Evolutionary conservation across 2,329 filamentous ascomycete genomes (phyloP).

Genomic region (Epichloe glyceriae): DNA sequence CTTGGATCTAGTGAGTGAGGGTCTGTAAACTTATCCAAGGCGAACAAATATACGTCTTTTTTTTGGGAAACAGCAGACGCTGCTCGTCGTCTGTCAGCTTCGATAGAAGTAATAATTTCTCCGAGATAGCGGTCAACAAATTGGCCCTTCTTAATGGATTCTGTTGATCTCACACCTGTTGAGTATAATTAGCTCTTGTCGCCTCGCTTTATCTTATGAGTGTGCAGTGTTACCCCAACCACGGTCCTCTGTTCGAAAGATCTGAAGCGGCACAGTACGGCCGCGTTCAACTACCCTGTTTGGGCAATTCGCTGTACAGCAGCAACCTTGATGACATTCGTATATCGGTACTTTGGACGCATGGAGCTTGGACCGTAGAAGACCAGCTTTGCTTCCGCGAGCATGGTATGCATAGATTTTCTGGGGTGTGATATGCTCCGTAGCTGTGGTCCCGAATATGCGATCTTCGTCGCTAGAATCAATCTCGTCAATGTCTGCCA

Average conservation of each 20-base stretch:
- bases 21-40: conserved; percentile 66
- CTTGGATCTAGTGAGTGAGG: conserved; percentile 40
- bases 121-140: conserved; percentile 74
- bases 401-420: conserved; percentile 52
- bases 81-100: conserved; percentile 53
- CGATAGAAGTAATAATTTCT: conserved; percentile 48
- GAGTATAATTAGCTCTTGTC: not conserved
- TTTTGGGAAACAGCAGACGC: conserved; percentile 39
- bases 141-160: conserved; percentile 55
- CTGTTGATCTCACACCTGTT: conserved; percentile 48
- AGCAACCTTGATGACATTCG: conserved; percentile 64
- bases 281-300: conserved; percentile 69
- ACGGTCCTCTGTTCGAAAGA: conserved; percentile 59
- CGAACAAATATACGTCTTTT: conserved; percentile 73
- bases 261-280: conserved; percentile 55
- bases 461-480: conserved; percentile 12
- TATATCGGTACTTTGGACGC: conserved; percentile 53
- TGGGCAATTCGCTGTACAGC: conserved; percentile 50
- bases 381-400: conserved; percentile 36
- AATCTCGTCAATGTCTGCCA: conserved; percentile 42
- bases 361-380: conserved; percentile 38
- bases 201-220: not conserved
- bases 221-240: conserved; percentile 53
- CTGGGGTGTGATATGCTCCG: conserved; percentile 15
- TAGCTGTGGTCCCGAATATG: not conserved